Evolutionary conservation across 169 alveolate species (phyloP), one percentile per base, ranked within the genome.

Genomic region (Plasmodium gonderi): DNA sequence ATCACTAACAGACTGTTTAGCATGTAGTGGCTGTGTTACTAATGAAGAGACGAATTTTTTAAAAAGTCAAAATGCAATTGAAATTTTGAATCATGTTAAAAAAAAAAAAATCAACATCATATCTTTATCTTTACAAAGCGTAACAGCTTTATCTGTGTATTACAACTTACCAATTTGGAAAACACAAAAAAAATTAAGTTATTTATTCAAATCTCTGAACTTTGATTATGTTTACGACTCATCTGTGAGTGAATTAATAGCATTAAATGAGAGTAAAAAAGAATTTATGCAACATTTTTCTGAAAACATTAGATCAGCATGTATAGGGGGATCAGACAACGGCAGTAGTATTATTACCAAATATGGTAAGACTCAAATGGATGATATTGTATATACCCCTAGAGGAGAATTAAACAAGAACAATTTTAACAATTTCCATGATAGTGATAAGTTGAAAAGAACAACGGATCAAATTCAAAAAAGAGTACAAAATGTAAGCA

Each of bases 11-110:
- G 99, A 98, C 85, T 98, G 99, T 72, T 90, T 98, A 65, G 98
- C 99, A 11, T 98, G 99, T 81, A 97, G 97, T 80, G 99, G 99
- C 5, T 98, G 99, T 90, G 98, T 98, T 20, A 98, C 99, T 4
- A 95, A 98, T 33, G 98, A 98, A 23, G 99, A 98, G 93, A 91
- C 98, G 12, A 96, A 96, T 42, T 89, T 98, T 67, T 94, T 97
- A 40, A 93, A 96, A 80, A 91, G 96, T 80, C 97, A 96, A 60
- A 96, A 97, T 72, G 79, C 95, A 23, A 95, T 96, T 17, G 97
- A 97, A 78, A 96, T 96, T 81, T 67, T 95, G 91, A 91, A 87
- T 65, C 31, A 29, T 49, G 17, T 72, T 47, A 83, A 60, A n/a
- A 83, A 83, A 83, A 83, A 83, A 47, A 83, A 83, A 90, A 80